phyloP scores from a whole-genome alignment of 306 rosid species.

The Boehmeria nivea region DNA sequence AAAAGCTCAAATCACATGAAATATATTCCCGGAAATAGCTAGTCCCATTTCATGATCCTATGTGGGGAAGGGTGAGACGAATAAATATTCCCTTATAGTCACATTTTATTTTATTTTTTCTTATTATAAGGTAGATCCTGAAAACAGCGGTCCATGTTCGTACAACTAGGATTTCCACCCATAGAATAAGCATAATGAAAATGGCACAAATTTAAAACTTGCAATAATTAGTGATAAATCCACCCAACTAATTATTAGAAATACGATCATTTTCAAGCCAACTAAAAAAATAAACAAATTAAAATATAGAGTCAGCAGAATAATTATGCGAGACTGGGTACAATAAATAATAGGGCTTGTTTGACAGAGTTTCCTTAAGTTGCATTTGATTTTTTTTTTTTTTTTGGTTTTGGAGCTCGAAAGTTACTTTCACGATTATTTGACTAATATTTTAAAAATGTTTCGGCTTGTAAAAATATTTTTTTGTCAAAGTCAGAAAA shows the following conservation, averaged over 20 bases:
- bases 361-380: too few relatives aligned
- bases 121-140: neutral
- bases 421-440: too few relatives aligned
- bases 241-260: neutral
- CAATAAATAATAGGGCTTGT: conserved; percentile 3
- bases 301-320: neutral
- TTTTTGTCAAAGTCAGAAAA: too few relatives aligned
- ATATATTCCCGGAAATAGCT: neutral
- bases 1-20: neutral
- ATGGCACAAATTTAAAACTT: neutral
- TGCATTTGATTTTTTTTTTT: too few relatives aligned
- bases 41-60: neutral
- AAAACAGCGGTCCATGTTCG: conserved; percentile 1
- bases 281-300: neutral
- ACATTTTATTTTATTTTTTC: neutral
- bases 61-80: neutral
- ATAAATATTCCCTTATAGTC: neutral
- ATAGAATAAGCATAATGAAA: neutral
- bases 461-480: too few relatives aligned
- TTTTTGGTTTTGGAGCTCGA: too few relatives aligned
- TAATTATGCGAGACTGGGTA: neutral
- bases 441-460: too few relatives aligned
- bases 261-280: neutral
- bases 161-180: conserved; percentile 7
- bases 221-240: conserved; percentile 8